These are phyloP conservation scores for Oryza punctata DNA, from an alignment of 176 grass and related monocot species.

Conservation along the genomic window DNA sequence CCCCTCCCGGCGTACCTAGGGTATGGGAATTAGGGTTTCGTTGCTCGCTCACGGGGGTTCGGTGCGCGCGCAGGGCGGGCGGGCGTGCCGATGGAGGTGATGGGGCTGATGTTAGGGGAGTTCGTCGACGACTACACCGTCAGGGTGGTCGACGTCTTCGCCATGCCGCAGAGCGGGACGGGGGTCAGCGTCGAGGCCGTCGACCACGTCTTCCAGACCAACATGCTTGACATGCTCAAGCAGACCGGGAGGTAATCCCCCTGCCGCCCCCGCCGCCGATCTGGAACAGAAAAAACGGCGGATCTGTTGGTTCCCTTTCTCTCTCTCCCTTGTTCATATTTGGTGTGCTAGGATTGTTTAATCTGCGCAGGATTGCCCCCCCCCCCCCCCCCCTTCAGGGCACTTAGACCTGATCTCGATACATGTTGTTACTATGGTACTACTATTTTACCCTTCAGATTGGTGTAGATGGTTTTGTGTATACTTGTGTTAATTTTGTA, in stretches of 20 bases:
- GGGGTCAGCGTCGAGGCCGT: slow-evolving; percentile 96
- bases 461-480: too few relatives aligned
- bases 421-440: not conserved
- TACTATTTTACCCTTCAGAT: not conserved
- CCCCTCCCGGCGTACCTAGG: too few relatives aligned
- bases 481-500: too few relatives aligned
- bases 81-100: slow-evolving; percentile 98
- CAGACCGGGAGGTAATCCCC: slow-evolving; percentile 76
- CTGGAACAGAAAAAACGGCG: not conserved
- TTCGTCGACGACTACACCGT: slow-evolving; percentile 98
- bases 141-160: slow-evolving; percentile 92
- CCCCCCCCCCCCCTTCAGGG: not conserved
- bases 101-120: slow-evolving; percentile 95
- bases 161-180: slow-evolving; percentile 98
- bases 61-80: slow-evolving; percentile 58
- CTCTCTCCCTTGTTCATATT: not conserved
- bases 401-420: not conserved
- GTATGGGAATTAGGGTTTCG: slow-evolving; percentile 26
- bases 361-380: not conserved
- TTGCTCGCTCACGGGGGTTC: too few relatives aligned
- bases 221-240: slow-evolving; percentile 99
- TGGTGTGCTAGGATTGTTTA: not conserved
- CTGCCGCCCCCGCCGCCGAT: not conserved
- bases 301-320: not conserved
- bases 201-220: slow-evolving; percentile 97